Evolutionary conservation across 2,329 filamentous ascomycete species (phyloP).

Genomic region (Trichoderma sp.): DNA sequence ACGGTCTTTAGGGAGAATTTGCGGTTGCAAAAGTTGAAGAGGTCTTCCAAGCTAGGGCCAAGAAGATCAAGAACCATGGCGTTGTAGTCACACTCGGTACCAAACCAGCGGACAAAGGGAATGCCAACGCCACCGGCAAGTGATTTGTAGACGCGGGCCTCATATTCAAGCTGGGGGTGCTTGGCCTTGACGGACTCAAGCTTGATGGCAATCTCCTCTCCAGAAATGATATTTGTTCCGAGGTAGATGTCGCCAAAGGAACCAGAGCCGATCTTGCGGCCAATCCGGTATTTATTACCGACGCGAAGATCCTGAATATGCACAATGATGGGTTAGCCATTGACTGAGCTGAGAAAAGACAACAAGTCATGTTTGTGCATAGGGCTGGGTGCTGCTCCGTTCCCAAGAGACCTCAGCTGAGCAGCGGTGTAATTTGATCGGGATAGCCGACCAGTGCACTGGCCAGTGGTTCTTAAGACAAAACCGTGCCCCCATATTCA

Average conservation of each 20-base stretch:
- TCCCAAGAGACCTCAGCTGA: background rate
- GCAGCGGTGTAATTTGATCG: conserved; percentile 15
- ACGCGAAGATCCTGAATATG: conserved; percentile 87
- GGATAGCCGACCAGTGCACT: conserved; percentile 3
- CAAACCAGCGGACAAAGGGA: conserved; percentile 98
- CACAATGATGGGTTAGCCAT: conserved; percentile 31
- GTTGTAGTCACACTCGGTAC: conserved; percentile 99
- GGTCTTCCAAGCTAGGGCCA: conserved; percentile 91
- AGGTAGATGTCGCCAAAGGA: conserved; percentile 99
- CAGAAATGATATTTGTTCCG: conserved; percentile 99
- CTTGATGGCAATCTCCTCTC: conserved; percentile 99
- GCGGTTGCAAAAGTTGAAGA: conserved; percentile 99
- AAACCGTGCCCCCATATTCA: background rate
- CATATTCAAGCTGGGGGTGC: conserved; percentile 98
- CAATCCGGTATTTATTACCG: conserved; percentile 99
- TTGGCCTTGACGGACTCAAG: conserved; percentile 99
- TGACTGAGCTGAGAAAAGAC: background rate
- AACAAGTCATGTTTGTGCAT: background rate
- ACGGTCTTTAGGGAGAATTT: conserved; percentile 99
- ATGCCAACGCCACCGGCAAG: conserved; percentile 97
- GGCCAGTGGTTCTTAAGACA: conserved; percentile 12
- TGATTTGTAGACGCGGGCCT: conserved; percentile 88
- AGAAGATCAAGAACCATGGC: conserved; percentile 98
- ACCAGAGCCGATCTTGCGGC: conserved; percentile 97
- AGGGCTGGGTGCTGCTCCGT: background rate